Conservation (phyloP, 2,329 filamentous ascomycete species). For the Claviceps cyperi region DNA sequence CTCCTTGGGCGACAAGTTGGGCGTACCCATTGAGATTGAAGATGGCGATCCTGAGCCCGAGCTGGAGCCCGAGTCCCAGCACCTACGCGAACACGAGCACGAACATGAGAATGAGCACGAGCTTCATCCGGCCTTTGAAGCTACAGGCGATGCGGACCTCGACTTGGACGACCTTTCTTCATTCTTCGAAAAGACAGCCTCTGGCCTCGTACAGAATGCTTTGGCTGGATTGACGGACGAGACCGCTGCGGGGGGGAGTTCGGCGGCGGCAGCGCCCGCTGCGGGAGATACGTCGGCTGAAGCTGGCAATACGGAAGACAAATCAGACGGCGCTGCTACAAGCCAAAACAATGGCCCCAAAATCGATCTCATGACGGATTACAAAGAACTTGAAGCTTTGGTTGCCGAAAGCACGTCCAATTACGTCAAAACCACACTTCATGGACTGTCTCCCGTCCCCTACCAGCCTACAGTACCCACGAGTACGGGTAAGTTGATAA, state of each 20-base stretch:
- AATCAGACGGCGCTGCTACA: constrained; percentile 9
- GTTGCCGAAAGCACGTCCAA: constrained; percentile 30
- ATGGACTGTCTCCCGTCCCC: constrained; percentile 27
- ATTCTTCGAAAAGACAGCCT: constrained; percentile 28
- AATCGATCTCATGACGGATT: constrained; percentile 22
- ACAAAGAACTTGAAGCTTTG: constrained; percentile 28
- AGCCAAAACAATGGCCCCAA: constrained; percentile 16
- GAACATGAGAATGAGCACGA: not conserved
- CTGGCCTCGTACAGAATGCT: constrained; percentile 25
- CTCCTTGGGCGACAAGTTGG: constrained; percentile 21
- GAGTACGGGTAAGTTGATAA: constrained; percentile 19
- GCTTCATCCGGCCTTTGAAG: constrained; percentile 13
- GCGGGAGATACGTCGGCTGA: constrained; percentile 11
- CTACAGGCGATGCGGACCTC: constrained; percentile 16
- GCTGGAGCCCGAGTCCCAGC: not conserved
- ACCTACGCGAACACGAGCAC: not conserved
- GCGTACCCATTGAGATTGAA: constrained; percentile 19
- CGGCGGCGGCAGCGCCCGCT: constrained; percentile 9
- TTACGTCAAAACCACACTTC: constrained; percentile 29
- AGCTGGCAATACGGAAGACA: constrained; percentile 13
- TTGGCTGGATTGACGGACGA: constrained; percentile 23
- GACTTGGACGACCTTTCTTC: constrained; percentile 28
- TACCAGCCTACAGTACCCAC: constrained; percentile 28
- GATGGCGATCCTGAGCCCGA: constrained; percentile 14
- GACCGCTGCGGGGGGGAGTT: constrained; percentile 4